phyloP scores from a whole-genome alignment of 176 grass and related monocot species.

The Oropetium thomaeum region DNA sequence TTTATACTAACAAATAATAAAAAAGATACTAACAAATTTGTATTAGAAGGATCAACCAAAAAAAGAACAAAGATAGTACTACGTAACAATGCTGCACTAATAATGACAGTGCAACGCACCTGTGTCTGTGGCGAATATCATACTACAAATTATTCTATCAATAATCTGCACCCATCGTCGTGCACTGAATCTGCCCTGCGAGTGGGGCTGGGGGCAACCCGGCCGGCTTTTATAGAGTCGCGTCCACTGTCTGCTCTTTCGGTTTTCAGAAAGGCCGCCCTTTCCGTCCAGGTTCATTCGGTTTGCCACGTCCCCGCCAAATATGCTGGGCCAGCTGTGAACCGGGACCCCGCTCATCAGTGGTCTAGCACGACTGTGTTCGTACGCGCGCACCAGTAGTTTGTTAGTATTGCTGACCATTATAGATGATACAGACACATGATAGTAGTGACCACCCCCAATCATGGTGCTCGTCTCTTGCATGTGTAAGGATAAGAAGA shows the following conservation, averaged over 20 bases:
- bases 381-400: no score
- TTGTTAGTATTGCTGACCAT: no score
- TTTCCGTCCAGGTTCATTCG: neutral
- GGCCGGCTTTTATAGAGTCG: neutral
- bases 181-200: neutral
- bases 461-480: neutral
- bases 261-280: neutral
- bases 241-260: neutral
- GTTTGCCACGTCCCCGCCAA: no score
- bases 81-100: neutral
- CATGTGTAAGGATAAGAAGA: neutral
- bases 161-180: neutral
- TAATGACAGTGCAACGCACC: conserved; percentile 18
- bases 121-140: neutral
- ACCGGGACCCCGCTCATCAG: no score
- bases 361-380: no score
- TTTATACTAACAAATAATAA: no score
- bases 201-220: neutral
- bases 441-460: neutral
- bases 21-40: no score
- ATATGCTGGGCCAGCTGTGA: no score
- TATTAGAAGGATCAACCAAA: no score
- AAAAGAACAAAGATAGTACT: no score
- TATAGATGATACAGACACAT: no score
- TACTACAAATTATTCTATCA: neutral